Percentiles rank a stretch among this genome's conserved stretches.
Conservation (phyloP, 2,329 filamentous ascomycete species). For the Colletotrichum sp. region DNA sequence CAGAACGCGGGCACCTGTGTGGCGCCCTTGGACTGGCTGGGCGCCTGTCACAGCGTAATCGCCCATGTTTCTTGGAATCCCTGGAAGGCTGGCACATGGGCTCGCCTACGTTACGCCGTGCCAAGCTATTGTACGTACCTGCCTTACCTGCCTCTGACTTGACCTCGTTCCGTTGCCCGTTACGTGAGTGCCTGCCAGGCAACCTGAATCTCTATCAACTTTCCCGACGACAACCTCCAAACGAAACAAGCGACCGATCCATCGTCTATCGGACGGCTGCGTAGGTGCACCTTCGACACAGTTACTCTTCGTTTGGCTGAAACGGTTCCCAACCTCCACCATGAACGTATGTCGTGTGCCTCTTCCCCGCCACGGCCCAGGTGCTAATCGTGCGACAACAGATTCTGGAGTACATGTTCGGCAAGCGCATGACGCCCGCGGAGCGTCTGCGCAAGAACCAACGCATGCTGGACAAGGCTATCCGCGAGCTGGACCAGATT, state of each 20-base stretch:
- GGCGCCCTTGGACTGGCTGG: neutral
- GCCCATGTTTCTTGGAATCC: neutral
- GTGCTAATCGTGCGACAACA: slow-evolving; percentile 42
- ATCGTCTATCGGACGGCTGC: neutral
- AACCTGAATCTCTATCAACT: slow-evolving; percentile 3
- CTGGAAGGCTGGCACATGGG: slow-evolving; percentile 1
- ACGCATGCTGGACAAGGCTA: slow-evolving; percentile 94
- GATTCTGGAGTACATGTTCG: slow-evolving; percentile 99
- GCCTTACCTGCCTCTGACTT: neutral
- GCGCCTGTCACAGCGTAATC: slow-evolving; percentile 4
- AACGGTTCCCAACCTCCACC: slow-evolving; percentile 24
- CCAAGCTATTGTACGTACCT: slow-evolving; percentile 19
- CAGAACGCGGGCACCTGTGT: neutral
- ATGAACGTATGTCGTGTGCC: slow-evolving; percentile 60
- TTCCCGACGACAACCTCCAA: slow-evolving; percentile 5
- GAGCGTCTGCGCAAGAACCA: slow-evolving; percentile 94
- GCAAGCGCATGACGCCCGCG: slow-evolving; percentile 97
- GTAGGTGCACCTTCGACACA: neutral
- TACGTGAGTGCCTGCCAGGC: slow-evolving; percentile 13
- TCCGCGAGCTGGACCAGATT: slow-evolving; percentile 94
- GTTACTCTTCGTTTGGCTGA: neutral
- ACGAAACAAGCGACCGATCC: neutral
- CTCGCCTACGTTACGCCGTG: neutral
- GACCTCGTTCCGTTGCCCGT: neutral
- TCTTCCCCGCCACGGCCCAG: slow-evolving; percentile 2